These are phyloP conservation scores for Galerina marginata DNA, from an alignment of 768 basidiomycete genomes.

Conservation along the genomic window DNA sequence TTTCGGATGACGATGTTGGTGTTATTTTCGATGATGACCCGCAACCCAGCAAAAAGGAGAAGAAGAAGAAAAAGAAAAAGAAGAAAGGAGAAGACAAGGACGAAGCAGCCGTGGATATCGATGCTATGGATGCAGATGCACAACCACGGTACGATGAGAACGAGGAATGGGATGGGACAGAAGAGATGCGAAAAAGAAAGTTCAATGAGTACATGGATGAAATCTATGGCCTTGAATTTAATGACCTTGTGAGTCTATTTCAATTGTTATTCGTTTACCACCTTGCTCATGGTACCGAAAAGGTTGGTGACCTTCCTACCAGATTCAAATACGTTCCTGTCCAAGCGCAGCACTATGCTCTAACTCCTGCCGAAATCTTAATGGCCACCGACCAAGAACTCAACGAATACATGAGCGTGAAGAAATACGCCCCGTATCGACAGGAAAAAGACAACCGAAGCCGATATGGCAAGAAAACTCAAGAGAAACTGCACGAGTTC, in stretches of 20 bases:
- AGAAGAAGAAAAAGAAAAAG: constrained; percentile 53
- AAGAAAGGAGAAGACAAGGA: constrained; percentile 55
- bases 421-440: constrained; percentile 91
- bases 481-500: constrained; percentile 73
- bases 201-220: constrained; percentile 91
- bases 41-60: constrained; percentile 25
- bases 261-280: constrained; percentile 2
- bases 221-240: constrained; percentile 90
- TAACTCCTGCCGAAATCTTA: constrained; percentile 86
- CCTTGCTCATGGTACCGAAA: constrained; percentile 8
- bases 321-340: constrained; percentile 91
- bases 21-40: constrained; percentile 19
- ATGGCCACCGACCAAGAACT: constrained; percentile 92
- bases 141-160: constrained; percentile 42
- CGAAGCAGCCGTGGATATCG: constrained; percentile 64
- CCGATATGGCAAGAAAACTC: constrained; percentile 69
- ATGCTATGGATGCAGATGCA: constrained; percentile 54
- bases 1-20: constrained; percentile 37
- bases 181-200: constrained; percentile 85
- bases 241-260: constrained; percentile 73
- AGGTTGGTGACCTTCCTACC: constrained; percentile 91
- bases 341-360: constrained; percentile 62
- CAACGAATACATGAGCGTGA: constrained; percentile 89
- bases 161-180: constrained; percentile 86
- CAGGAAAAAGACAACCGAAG: constrained; percentile 45